These are phyloP conservation scores for Sclerotinia minor DNA, from an alignment of 2,329 filamentous ascomycete species.

Conservation along the genomic window DNA sequence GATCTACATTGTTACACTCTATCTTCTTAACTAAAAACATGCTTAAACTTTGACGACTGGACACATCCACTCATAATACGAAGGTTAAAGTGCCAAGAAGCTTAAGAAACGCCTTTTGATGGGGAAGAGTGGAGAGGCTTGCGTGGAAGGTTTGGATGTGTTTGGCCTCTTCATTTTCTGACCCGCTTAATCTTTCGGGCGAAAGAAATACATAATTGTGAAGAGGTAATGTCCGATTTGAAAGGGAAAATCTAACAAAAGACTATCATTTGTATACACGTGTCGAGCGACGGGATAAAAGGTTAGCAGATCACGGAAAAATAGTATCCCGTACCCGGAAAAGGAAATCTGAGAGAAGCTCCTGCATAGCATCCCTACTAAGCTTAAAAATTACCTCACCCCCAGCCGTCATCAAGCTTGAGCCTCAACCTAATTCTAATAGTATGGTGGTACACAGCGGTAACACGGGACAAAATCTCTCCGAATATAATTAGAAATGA, in stretches of 20 bases:
- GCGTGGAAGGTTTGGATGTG: conserved; percentile 12
- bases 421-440: conserved; percentile 3
- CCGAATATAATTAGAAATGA: neutral
- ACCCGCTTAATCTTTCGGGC: neutral
- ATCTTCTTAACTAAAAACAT: conserved; percentile 11
- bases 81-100: neutral
- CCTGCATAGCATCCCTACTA: no score
- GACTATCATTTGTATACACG: no score
- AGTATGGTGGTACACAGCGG: neutral
- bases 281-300: neutral
- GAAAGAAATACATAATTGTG: no score
- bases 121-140: conserved; percentile 16
- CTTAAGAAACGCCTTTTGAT: conserved; percentile 1
- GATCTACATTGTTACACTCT: conserved; percentile 10
- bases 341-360: neutral
- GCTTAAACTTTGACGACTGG: conserved; percentile 17
- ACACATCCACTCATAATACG: conserved; percentile 2
- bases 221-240: no score
- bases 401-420: neutral
- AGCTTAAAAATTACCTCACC: conserved; percentile 12
- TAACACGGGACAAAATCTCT: neutral
- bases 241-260: no score
- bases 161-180: neutral
- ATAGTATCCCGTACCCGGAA: no score
- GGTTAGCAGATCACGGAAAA: neutral